phyloP scores from a whole-genome alignment of 1,284 basidiomycete species.

The Sanguinoderma infundibulare region DNA sequence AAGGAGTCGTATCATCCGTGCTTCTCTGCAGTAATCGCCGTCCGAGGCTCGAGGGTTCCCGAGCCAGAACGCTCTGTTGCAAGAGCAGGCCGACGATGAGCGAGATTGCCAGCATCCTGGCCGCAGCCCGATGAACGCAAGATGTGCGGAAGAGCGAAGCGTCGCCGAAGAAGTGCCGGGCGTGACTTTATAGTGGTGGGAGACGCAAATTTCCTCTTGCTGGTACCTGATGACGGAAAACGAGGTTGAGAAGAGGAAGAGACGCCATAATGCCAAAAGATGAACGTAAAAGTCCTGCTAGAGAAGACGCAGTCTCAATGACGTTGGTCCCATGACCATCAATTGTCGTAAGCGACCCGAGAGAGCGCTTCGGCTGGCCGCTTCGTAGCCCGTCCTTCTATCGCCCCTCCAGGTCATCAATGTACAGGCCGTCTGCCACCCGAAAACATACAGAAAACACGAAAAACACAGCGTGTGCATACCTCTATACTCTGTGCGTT shows the following conservation, averaged over 20 bases:
- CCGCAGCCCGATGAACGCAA: not conserved
- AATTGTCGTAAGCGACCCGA: not conserved
- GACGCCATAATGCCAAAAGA: not conserved
- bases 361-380: no score
- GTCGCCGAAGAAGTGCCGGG: slow-evolving; percentile 21
- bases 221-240: not conserved
- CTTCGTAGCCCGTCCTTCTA: no score
- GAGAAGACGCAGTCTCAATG: not conserved
- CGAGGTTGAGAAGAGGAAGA: not conserved
- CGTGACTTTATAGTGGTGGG: slow-evolving; percentile 17
- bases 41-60: slow-evolving; percentile 12
- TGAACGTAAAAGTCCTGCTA: not conserved
- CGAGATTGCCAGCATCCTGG: slow-evolving; percentile 19
- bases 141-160: slow-evolving; percentile 14
- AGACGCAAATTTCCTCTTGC: not conserved
- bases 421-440: no score
- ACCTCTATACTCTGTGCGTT: no score
- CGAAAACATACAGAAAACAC: no score
- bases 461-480: no score
- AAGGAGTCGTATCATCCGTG: slow-evolving; percentile 9
- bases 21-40: slow-evolving; percentile 10
- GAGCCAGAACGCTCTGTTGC: slow-evolving; percentile 13
- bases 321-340: not conserved
- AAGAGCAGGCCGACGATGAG: slow-evolving; percentile 14
- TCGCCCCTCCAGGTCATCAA: not conserved